phyloP scores from a whole-genome alignment of 495 filamentous ascomycete species.

The Haplographium delicatum region DNA sequence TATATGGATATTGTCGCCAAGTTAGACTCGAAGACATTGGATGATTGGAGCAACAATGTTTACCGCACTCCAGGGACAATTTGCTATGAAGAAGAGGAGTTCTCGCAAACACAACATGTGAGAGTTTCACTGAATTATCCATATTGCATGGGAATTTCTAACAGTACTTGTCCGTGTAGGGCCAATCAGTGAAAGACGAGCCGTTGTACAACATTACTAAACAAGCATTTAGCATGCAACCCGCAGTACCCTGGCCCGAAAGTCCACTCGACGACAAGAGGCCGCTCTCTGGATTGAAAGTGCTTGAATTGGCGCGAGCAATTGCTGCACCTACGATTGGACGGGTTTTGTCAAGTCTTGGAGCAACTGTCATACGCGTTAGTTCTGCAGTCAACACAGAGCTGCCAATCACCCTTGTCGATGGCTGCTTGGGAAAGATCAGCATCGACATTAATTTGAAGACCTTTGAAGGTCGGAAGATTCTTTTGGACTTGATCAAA shows the following conservation, averaged over 20 bases:
- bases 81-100: background rate
- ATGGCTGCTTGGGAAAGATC: conserved; percentile 36
- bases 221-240: background rate
- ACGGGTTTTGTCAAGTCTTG: background rate
- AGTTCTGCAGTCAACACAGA: background rate
- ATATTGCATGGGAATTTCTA: background rate
- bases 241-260: background rate
- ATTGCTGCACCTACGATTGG: conserved; percentile 2
- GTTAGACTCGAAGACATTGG: background rate
- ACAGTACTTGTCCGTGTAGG: background rate
- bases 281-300: conserved; percentile 68
- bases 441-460: conserved; percentile 43
- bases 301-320: conserved; percentile 66
- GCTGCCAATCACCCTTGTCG: background rate
- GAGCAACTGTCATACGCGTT: background rate
- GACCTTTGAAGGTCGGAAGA: conserved; percentile 34
- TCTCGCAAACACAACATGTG: background rate
- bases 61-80: background rate
- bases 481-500: conserved; percentile 44
- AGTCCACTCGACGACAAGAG: background rate
- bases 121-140: background rate
- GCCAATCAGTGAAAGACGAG: conserved; percentile 1
- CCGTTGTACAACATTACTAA: background rate
- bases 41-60: background rate
- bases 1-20: background rate